A percentile compares a stretch with the other conserved stretches of the same genome.
phyloP scores from a whole-genome alignment of 2,329 filamentous ascomycete genomes.

The Emericellopsis cladophorae region DNA sequence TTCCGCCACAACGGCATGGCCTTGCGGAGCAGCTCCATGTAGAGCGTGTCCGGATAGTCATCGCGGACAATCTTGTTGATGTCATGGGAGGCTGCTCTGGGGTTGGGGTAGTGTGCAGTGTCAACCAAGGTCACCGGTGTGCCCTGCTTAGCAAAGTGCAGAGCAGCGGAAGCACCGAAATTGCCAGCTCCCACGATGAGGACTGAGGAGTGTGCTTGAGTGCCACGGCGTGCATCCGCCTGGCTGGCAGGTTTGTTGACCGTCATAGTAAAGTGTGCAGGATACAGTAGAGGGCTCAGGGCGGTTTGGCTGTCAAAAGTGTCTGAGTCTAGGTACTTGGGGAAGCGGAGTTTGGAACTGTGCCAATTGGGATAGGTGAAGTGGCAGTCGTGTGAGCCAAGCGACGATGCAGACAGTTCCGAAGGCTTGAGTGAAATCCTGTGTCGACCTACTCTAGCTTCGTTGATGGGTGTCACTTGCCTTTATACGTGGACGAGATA shows the following conservation, averaged over 20 bases:
- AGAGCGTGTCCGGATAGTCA: constrained; percentile 25
- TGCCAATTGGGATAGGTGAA: not conserved
- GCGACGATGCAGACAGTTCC: no score
- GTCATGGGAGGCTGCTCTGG: constrained; percentile 31
- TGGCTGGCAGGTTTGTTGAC: constrained; percentile 1
- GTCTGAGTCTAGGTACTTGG: not conserved
- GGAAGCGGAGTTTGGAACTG: not conserved
- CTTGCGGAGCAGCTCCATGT: constrained; percentile 24
- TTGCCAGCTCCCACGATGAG: constrained; percentile 29
- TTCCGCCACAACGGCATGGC: constrained; percentile 25
- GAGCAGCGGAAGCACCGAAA: constrained; percentile 29
- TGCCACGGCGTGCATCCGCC: constrained; percentile 3
- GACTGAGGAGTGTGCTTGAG: constrained; percentile 4
- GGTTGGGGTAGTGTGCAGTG: constrained; percentile 20
- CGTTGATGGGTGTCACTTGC: no score
- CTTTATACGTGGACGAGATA: no score
- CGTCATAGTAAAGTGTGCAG: not conserved
- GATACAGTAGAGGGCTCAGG: not conserved
- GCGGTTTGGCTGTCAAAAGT: not conserved
- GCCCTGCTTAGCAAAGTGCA: constrained; percentile 15
- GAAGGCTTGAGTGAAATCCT: no score
- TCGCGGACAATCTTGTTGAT: constrained; percentile 30
- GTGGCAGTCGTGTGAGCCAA: no score
- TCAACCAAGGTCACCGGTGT: constrained; percentile 22
- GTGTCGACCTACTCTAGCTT: no score